Percentiles rank a stretch among this genome's conserved stretches.
Conservation (phyloP, 1,284 basidiomycete species). For the Pseudozyma flocculosa region DNA sequence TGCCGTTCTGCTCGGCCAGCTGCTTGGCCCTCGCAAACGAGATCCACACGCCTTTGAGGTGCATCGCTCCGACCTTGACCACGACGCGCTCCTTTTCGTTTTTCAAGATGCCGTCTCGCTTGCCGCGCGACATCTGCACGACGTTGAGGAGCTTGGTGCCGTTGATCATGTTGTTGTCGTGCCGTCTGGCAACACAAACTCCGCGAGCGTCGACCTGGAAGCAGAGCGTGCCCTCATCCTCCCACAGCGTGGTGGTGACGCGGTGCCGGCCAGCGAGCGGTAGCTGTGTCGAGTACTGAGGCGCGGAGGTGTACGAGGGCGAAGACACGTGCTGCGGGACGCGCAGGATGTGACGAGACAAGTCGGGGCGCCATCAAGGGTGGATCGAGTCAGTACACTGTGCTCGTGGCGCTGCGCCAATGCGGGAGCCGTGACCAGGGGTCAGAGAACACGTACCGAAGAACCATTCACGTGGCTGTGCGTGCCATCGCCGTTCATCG, state of each 20-base stretch:
- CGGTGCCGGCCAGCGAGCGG: constrained; percentile 54
- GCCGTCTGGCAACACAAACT: constrained; percentile 55
- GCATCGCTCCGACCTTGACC: constrained; percentile 58
- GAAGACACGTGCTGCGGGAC: constrained; percentile 33
- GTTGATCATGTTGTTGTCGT: constrained; percentile 59
- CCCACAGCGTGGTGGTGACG: constrained; percentile 57
- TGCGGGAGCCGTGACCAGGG: too few species aligned
- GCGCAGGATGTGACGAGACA: too few species aligned
- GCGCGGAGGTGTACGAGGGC: constrained; percentile 46
- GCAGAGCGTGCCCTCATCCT: constrained; percentile 57
- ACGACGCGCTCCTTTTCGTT: constrained; percentile 58
- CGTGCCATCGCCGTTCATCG: constrained; percentile 33
- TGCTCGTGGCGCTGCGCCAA: too few species aligned
- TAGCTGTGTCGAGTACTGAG: constrained; percentile 52
- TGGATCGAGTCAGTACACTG: too few species aligned
- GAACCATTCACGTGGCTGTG: constrained; percentile 41
- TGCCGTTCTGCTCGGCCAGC: constrained; percentile 56
- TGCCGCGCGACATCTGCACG: constrained; percentile 57
- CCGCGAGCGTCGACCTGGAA: constrained; percentile 57
- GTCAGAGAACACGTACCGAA: not conserved
- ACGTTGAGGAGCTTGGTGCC: constrained; percentile 58
- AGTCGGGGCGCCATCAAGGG: too few species aligned
- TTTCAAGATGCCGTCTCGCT: constrained; percentile 57
- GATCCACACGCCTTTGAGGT: constrained; percentile 59
- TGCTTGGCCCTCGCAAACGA: constrained; percentile 55